These are phyloP conservation scores for Paramecium bursaria DNA, from an alignment of 73 alveolate species.

Conservation along the genomic window DNA sequence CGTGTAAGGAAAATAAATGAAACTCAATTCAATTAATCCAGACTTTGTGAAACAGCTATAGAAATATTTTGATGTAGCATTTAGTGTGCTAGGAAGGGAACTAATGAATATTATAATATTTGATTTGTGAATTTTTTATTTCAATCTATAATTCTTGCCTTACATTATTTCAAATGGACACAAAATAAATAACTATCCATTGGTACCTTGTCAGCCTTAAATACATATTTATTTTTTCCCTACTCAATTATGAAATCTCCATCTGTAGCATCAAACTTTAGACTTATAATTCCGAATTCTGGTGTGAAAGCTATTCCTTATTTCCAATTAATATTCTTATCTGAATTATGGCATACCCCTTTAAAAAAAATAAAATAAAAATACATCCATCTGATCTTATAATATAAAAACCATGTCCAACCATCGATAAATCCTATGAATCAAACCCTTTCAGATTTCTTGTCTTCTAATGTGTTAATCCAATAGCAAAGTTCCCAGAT, in stretches of 20 bases:
- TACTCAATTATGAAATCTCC: conserved; percentile 9
- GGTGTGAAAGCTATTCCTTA: conserved; percentile 35
- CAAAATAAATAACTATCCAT: conserved; percentile 42
- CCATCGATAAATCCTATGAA: conserved; percentile 29
- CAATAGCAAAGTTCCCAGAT: conserved; percentile 19
- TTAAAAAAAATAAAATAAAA: background rate
- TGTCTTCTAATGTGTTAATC: conserved; percentile 6
- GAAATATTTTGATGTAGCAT: too few relatives aligned
- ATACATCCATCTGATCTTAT: conserved; percentile 57
- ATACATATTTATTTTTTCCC: conserved; percentile 23
- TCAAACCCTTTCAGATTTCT: conserved; percentile 38
- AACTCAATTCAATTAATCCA: too few relatives aligned
- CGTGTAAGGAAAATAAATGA: too few relatives aligned
- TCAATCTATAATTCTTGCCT: conserved; percentile 53
- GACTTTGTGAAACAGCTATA: too few relatives aligned
- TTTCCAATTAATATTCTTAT: conserved; percentile 55
- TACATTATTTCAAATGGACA: conserved; percentile 47
- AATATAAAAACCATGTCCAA: conserved; percentile 55
- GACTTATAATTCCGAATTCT: background rate
- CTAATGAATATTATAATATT: too few relatives aligned
- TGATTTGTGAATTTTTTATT: too few relatives aligned
- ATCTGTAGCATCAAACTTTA: conserved; percentile 42
- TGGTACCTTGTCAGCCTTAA: background rate
- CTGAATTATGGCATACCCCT: conserved; percentile 61
- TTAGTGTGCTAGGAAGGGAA: too few relatives aligned